phyloP scores from a whole-genome alignment of 2,329 filamentous ascomycete genomes.

The Fusarium sp. region DNA sequence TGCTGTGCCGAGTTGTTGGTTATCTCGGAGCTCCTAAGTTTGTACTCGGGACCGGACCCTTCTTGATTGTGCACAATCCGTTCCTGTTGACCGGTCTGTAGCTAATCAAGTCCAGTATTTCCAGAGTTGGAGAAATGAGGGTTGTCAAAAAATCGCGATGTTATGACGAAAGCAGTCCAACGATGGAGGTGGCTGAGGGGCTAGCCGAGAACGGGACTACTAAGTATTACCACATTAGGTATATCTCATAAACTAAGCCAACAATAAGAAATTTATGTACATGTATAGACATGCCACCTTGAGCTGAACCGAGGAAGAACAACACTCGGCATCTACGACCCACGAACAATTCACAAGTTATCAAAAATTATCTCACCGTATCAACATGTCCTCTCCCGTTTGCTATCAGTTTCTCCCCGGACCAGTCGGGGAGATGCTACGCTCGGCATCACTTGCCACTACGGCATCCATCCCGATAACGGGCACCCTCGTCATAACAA shows the following conservation, averaged over 20 bases:
- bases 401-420: conserved; percentile 13
- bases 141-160: neutral
- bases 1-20: neutral
- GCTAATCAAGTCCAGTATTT: neutral
- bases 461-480: conserved; percentile 16
- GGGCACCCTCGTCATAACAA: conserved; percentile 7
- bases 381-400: conserved; percentile 2
- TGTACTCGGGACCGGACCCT: neutral
- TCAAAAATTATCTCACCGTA: neutral
- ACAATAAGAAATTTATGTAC: neutral
- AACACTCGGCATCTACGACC: neutral
- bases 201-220: neutral
- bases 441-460: conserved; percentile 16
- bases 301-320: neutral
- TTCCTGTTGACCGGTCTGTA: neutral
- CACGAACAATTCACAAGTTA: neutral
- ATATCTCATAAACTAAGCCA: neutral
- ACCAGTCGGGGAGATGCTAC: conserved; percentile 20
- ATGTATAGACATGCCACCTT: neutral
- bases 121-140: neutral
- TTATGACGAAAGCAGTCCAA: neutral
- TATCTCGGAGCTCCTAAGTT: neutral
- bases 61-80: neutral
- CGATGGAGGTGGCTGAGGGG: neutral
- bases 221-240: neutral